Conservation (phyloP, 2,329 filamentous ascomycete species). For the Apiospora malaysiana region DNA sequence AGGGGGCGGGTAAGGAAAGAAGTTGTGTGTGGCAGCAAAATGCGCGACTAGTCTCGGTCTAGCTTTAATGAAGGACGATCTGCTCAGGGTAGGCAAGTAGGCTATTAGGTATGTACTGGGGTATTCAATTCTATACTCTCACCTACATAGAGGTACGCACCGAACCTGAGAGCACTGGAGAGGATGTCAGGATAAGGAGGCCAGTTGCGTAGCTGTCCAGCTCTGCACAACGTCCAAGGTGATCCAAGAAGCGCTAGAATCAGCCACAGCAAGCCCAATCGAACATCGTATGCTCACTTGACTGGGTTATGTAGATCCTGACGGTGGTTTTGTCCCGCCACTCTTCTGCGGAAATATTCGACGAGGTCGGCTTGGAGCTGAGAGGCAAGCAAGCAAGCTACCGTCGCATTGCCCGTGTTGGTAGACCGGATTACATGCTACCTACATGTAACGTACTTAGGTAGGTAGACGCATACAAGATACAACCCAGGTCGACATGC, state of each 20-base stretch:
- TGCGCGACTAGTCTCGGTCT: conserved; percentile 12
- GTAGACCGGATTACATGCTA: background rate
- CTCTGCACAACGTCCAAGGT: background rate
- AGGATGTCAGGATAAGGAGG: background rate
- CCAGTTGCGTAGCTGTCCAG: background rate
- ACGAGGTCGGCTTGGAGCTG: background rate
- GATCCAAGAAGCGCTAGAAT: background rate
- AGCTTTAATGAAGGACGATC: background rate
- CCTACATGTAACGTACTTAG: too few relatives aligned
- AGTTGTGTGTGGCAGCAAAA: conserved; percentile 7
- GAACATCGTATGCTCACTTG: background rate
- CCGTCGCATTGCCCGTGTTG: background rate
- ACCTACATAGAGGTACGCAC: too few relatives aligned
- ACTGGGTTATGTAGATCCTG: background rate
- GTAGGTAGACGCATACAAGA: too few relatives aligned
- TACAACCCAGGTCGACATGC: too few relatives aligned
- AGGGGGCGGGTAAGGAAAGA: background rate
- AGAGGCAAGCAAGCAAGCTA: background rate
- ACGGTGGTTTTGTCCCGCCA: background rate
- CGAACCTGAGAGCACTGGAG: too few relatives aligned
- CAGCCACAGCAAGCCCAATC: conserved; percentile 3
- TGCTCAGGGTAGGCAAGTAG: background rate
- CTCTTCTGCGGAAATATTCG: background rate
- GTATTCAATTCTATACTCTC: too few relatives aligned
- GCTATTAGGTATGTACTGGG: background rate